Evolutionary conservation across 225 moss, liverwort and hornwort species (phyloP), one percentile per base, ranked within the genome.

Genomic region (Takakia lepidozioides): DNA sequence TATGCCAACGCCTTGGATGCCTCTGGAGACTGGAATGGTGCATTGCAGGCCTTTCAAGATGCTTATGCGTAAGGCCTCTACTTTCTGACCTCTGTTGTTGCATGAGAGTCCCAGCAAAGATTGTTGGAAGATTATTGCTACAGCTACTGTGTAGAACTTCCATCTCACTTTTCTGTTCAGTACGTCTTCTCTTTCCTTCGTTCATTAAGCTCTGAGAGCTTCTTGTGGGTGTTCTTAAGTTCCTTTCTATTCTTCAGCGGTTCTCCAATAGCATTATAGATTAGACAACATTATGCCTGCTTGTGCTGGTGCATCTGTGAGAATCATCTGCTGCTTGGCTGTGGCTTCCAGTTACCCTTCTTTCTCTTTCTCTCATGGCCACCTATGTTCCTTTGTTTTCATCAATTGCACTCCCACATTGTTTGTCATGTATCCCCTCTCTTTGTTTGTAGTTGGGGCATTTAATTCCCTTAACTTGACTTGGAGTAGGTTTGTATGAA

Each of bases 1-100:
- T 87, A 78, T 40, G 98, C 87, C 27, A 98, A 91, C 60, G 62
- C 76, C 20, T 64, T 91, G 61, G 98, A 98, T 69, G 80, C 80
- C 38, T 44, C 57, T 32, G 74, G 91, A 42, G 73, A 76, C 54
- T 62, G 69, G 53, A 62, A 52, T 42, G 73, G 60, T 37, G 91
- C 91, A 51, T 62, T 91, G 27, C 57, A 85, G 49, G 87, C 87
- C 13, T 98, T 81, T 64, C 57, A 64, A 56, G 73, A 78, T 52
- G 98, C 98, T 21, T 87, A 76, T 58, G 83, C 80, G 98, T 91
- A 70, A 76, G 77, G 19, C 52, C 58, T 9, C n/a, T n/a, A 51
- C 3, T n/a, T n/a, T n/a, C n/a, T n/a, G n/a, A n/a, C n/a, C n/a
- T n/a, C n/a, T n/a, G n/a, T n/a, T n/a, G n/a, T n/a, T n/a, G n/a